Evolutionary conservation across 2,329 filamentous ascomycete species (phyloP), one percentile per base, ranked within the genome.

Genomic region (Apiospora koreana): DNA sequence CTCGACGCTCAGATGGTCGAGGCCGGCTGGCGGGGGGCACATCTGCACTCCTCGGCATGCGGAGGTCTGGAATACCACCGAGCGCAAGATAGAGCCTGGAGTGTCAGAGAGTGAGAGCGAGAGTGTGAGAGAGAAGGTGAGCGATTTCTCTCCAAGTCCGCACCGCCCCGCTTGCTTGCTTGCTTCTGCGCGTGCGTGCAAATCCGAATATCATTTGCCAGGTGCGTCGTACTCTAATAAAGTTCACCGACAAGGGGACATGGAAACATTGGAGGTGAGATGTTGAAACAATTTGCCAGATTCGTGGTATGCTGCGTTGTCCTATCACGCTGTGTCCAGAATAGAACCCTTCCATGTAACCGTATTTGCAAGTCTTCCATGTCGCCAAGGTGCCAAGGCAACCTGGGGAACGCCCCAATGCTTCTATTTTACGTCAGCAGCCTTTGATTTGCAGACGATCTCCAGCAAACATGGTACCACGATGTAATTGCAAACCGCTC

Each of bases 371-470:
- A 21, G 50, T 9, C 50, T 21, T 58, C 50, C 50, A 58, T 58
- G 50, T 58, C 50, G 50, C 50, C 50, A 58, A 58, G 50, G 16
- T 31, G 50, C 50, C 50, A 58, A 58, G 50, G 16, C 41, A 58
- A 31, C 50, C 50, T 58, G 50, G 50, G 50, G 50, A 58, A 58
- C 28, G 50, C 50, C 50, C 28, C 50, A 58, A 58, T 58, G 50
- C 50, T 58, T 58, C 28, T 35, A 21, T 58, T 21, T 58, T 58
- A 58, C 50, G 50, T 58, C 50, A 58, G 50, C 50, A 18, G 50
- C 50, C 28, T 58, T 18, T 35, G 50, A 58, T 58, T 58, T 58
- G 28, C 50, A 35, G 50, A 14, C 50, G 28, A 58, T 58, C 50
- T 58, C 28, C 8, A 7, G 28, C 16, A 18, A 35, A 58, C 50